Conservation (phyloP, 768 basidiomycete species). For the Hypsizygus marmoreus region DNA sequence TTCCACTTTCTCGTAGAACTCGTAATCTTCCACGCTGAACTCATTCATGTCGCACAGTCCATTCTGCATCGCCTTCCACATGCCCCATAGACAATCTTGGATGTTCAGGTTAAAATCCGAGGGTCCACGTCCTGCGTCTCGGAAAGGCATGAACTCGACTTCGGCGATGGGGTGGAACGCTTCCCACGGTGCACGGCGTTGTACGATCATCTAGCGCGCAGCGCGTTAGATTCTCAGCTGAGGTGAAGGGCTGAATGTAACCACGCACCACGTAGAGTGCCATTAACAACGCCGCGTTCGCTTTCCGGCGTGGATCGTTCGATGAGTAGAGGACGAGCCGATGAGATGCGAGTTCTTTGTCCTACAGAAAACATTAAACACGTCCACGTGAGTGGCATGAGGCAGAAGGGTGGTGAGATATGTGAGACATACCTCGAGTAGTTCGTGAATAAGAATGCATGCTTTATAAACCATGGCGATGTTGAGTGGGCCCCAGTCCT, state of each 20-base stretch:
- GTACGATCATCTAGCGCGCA: conserved; percentile 80
- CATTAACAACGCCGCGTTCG: conserved; percentile 93
- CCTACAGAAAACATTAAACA: conserved; percentile 45
- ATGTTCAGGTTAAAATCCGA: conserved; percentile 93
- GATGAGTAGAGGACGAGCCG: conserved; percentile 88
- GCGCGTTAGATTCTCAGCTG: conserved; percentile 12
- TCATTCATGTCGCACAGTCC: conserved; percentile 93
- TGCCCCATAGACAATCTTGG: conserved; percentile 87
- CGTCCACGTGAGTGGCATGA: conserved; percentile 43
- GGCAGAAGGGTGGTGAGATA: conserved; percentile 24
- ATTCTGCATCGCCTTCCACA: conserved; percentile 91
- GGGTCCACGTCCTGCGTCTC: conserved; percentile 91
- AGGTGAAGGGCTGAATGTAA: conserved; percentile 4
- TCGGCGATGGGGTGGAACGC: conserved; percentile 93
- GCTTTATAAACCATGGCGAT: conserved; percentile 92
- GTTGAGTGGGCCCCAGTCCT: conserved; percentile 93
- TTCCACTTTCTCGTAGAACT: conserved; percentile 93
- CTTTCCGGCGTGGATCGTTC: conserved; percentile 82
- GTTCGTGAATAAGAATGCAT: conserved; percentile 88
- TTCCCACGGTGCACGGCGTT: conserved; percentile 87
- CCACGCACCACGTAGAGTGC: conserved; percentile 85
- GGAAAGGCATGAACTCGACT: conserved; percentile 91
- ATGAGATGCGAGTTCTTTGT: conserved; percentile 69
- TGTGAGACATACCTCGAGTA: conserved; percentile 63
- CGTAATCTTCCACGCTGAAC: conserved; percentile 91